Conservation (phyloP, 1,284 basidiomycete species). For the Ganoderma sinense region DNA sequence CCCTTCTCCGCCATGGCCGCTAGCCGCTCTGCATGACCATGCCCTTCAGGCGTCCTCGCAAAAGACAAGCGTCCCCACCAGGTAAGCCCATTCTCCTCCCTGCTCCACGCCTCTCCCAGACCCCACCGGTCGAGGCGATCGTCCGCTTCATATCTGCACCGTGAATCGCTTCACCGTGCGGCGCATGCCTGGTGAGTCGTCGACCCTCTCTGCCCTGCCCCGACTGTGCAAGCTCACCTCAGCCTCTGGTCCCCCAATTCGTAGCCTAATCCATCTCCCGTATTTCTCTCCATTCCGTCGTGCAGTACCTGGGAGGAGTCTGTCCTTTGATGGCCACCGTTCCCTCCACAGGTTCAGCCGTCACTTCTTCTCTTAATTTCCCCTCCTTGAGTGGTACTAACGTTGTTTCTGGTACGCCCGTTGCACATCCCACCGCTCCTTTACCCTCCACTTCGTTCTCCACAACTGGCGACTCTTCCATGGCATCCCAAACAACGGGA, state of each 20-base stretch:
- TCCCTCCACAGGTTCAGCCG: neutral
- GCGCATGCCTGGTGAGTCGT: constrained; percentile 15
- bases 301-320: neutral
- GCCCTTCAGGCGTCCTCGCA: constrained; percentile 14
- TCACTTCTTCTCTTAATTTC: constrained; percentile 21
- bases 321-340: constrained; percentile 5
- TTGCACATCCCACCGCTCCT: neutral
- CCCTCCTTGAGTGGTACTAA: constrained; percentile 24
- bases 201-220: neutral
- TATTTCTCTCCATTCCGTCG: constrained; percentile 1
- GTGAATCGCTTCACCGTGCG: neutral
- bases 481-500: constrained; percentile 12
- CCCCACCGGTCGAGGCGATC: neutral
- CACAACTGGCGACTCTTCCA: constrained; percentile 6
- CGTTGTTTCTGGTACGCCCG: constrained; percentile 16
- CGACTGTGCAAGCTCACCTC: neutral
- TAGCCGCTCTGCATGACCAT: constrained; percentile 13
- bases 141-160: constrained; percentile 12
- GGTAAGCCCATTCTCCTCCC: constrained; percentile 20
- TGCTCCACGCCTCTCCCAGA: constrained; percentile 4
- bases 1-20: constrained; percentile 24
- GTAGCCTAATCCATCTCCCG: neutral
- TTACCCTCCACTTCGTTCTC: constrained; percentile 4
- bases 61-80: constrained; percentile 21
- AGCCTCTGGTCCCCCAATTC: neutral